phyloP scores from a whole-genome alignment of 768 basidiomycete genomes.

The Agrocybe praecox region DNA sequence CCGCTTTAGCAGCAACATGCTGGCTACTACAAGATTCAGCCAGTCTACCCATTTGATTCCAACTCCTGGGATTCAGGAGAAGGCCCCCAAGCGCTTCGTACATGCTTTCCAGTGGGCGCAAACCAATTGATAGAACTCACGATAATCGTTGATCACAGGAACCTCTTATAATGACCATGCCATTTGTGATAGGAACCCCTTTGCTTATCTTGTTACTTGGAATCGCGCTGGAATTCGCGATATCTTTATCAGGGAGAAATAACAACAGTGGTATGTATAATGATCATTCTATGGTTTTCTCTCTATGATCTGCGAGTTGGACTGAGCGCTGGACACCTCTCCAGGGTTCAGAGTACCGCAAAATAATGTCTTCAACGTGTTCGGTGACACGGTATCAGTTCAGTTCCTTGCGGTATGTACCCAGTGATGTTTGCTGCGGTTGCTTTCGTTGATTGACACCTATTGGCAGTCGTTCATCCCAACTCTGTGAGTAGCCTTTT shows the following conservation, averaged over 20 bases:
- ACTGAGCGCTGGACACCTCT: background rate
- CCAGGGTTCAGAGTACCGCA: conserved; percentile 57
- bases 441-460: background rate
- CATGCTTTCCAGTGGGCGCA: conserved; percentile 14
- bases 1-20: conserved; percentile 12
- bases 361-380: conserved; percentile 53
- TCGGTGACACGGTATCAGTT: conserved; percentile 49
- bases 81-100: conserved; percentile 46
- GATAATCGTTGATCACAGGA: conserved; percentile 21
- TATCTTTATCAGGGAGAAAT: conserved; percentile 39
- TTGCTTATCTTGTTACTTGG: conserved; percentile 48
- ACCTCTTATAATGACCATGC: conserved; percentile 34
- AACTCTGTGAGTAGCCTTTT: conserved; percentile 34
- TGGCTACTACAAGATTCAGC: conserved; percentile 36
- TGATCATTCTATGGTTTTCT: background rate
- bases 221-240: conserved; percentile 48
- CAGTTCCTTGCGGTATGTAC: conserved; percentile 45
- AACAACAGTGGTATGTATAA: conserved; percentile 41
- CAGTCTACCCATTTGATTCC: conserved; percentile 54
- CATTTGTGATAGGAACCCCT: conserved; percentile 39
- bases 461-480: conserved; percentile 62
- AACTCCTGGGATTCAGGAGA: conserved; percentile 33
- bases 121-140: background rate
- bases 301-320: background rate
- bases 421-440: background rate